A percentile compares a stretch with the other conserved stretches of the same genome.
Evolutionary conservation across 2,329 filamentous ascomycete species (phyloP).

Genomic region (Fusarium sp.): DNA sequence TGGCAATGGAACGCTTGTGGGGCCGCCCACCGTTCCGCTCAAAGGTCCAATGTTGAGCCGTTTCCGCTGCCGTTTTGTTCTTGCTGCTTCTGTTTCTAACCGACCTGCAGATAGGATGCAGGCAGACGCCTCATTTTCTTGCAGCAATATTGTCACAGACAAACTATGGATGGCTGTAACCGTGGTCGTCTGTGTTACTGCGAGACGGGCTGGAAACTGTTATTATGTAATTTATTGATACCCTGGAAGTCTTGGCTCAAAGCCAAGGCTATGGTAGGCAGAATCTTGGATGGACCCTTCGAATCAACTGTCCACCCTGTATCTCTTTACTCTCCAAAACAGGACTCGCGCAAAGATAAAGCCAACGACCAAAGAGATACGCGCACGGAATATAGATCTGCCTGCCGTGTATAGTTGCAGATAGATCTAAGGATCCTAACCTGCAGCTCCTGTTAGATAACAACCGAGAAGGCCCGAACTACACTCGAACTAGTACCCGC

Average conservation of each 20-base stretch:
- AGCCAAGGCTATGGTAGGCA: conserved; percentile 1
- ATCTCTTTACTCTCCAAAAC: not conserved
- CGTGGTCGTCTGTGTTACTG: not conserved
- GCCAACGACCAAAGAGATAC: not conserved
- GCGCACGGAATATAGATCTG: conserved; percentile 4
- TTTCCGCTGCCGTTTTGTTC: conserved; percentile 25
- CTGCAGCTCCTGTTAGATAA: conserved; percentile 17
- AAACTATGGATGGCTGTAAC: conserved; percentile 16
- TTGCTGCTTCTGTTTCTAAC: conserved; percentile 1
- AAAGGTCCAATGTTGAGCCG: conserved; percentile 8
- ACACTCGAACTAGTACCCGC: conserved; percentile 5
- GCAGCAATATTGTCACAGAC: conserved; percentile 30
- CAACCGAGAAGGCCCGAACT: conserved; percentile 38
- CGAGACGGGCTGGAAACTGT: conserved; percentile 26
- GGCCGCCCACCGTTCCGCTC: conserved; percentile 40
- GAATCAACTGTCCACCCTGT: conserved; percentile 6
- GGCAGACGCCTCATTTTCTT: conserved; percentile 11
- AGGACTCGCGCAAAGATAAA: not conserved
- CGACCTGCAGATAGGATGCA: conserved; percentile 9
- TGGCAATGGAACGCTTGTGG: conserved; percentile 32
- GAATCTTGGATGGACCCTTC: conserved; percentile 7
- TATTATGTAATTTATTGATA: conserved; percentile 13
- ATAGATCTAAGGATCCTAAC: conserved; percentile 7
- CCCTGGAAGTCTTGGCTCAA: conserved; percentile 27
- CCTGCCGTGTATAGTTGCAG: not conserved